Percentiles rank a stretch among this genome's conserved stretches.
phyloP scores from a whole-genome alignment of 1,284 basidiomycete species.

The Apiotrichum akiyoshidainum region DNA sequence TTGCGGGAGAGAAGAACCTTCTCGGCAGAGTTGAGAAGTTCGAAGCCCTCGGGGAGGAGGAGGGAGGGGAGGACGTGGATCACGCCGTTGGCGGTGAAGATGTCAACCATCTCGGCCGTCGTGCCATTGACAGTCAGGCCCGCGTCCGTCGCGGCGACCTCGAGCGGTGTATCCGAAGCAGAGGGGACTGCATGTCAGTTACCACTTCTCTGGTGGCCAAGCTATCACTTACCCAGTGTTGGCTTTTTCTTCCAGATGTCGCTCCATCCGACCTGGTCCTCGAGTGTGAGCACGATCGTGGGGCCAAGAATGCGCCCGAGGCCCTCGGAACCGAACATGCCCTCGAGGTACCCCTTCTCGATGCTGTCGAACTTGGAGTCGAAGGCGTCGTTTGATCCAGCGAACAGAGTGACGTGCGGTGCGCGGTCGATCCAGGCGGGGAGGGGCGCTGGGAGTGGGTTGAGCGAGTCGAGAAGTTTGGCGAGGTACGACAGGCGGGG shows the following conservation, averaged over 20 bases:
- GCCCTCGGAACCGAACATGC: constrained; percentile 75
- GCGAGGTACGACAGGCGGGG: constrained; percentile 67
- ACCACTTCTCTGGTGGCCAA: no score
- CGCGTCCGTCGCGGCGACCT: constrained; percentile 57
- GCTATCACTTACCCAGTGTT: constrained; percentile 18
- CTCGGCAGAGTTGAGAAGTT: constrained; percentile 73
- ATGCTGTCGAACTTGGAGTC: constrained; percentile 60
- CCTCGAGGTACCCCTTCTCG: constrained; percentile 79
- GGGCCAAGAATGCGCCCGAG: constrained; percentile 70
- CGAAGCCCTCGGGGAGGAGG: constrained; percentile 72
- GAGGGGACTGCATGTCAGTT: neutral
- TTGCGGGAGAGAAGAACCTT: constrained; percentile 73
- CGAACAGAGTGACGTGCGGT: constrained; percentile 80
- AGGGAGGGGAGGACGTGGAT: constrained; percentile 82
- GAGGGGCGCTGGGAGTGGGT: constrained; percentile 64
- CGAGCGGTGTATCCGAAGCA: constrained; percentile 62
- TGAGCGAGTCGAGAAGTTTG: constrained; percentile 53
- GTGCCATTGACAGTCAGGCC: constrained; percentile 65
- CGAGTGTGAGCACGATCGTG: constrained; percentile 60
- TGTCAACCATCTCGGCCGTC: constrained; percentile 64
- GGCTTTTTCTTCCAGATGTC: constrained; percentile 34
- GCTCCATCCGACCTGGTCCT: constrained; percentile 38
- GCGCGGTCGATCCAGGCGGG: constrained; percentile 52
- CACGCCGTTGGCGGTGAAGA: constrained; percentile 92
- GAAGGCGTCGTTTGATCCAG: constrained; percentile 81